These are phyloP conservation scores for Diaporthe caulivora DNA, from an alignment of 2,329 filamentous ascomycete genomes.

Conservation along the genomic window DNA sequence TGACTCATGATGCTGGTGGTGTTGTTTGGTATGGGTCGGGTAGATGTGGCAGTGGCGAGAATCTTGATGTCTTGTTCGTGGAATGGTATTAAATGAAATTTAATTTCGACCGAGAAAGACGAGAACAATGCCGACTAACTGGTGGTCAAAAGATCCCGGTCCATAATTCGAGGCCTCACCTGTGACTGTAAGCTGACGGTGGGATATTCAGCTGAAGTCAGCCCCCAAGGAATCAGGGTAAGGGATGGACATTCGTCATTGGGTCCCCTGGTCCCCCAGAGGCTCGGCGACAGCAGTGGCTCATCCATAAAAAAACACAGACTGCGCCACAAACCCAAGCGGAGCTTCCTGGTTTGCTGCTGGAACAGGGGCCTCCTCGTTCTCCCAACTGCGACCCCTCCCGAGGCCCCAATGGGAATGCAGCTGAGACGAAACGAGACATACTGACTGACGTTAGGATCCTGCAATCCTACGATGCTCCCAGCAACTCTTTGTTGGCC, in stretches of 20 bases:
- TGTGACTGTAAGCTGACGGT: constrained; percentile 12
- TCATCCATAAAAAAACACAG: too few species aligned
- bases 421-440: not conserved
- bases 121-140: not conserved
- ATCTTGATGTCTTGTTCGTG: too few species aligned
- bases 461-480: too few species aligned
- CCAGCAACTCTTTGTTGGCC: not conserved
- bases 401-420: not conserved
- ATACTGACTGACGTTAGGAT: not conserved
- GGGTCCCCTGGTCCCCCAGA: not conserved
- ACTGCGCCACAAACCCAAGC: constrained; percentile 6
- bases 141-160: not conserved
- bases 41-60: not conserved
- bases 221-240: not conserved
- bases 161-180: not conserved
- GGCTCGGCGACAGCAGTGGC: not conserved
- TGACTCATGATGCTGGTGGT: constrained; percentile 12
- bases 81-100: not conserved
- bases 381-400: not conserved
- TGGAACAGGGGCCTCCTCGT: not conserved
- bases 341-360: too few species aligned
- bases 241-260: not conserved
- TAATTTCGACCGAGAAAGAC: not conserved
- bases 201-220: not conserved
- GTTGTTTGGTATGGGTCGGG: not conserved